Conservation (phyloP, 768 basidiomycete species). For the Naganishia vaughanmartiniae region DNA sequence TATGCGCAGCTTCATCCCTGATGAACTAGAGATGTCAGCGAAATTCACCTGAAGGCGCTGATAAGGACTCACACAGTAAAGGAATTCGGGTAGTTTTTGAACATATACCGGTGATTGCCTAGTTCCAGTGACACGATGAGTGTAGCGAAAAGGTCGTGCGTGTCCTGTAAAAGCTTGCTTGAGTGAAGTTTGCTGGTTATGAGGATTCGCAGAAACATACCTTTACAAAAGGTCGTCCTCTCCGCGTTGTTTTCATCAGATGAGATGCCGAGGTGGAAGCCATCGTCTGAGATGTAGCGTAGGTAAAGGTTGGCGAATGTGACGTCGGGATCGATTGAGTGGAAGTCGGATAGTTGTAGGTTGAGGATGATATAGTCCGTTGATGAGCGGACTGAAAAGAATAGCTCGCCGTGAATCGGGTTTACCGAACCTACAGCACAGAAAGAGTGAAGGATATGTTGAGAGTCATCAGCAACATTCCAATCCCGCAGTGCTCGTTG, state of each 20-base stretch:
- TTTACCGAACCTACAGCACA: neutral
- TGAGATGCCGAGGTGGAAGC: slow-evolving; percentile 53
- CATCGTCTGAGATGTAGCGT: slow-evolving; percentile 44
- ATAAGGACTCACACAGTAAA: slow-evolving; percentile 81
- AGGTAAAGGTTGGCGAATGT: neutral
- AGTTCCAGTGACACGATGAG: slow-evolving; percentile 90
- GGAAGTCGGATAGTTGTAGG: neutral
- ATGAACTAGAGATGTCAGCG: neutral
- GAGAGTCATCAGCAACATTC: too few species aligned
- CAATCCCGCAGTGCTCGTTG: too few species aligned
- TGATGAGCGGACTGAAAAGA: neutral
- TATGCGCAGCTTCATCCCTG: slow-evolving; percentile 91
- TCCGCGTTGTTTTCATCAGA: slow-evolving; percentile 96
- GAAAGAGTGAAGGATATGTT: too few species aligned
- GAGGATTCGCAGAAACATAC: slow-evolving; percentile 52
- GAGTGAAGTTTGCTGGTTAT: neutral
- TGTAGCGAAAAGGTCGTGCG: slow-evolving; percentile 95
- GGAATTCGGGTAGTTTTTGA: slow-evolving; percentile 87
- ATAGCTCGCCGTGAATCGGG: neutral
- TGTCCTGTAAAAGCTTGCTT: slow-evolving; percentile 64
- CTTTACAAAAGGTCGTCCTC: slow-evolving; percentile 90
- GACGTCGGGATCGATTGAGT: neutral
- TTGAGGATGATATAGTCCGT: neutral
- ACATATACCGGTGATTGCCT: slow-evolving; percentile 87
- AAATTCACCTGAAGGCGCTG: neutral